A percentile compares a stretch with the other conserved stretches of the same genome.
Evolutionary conservation across 495 filamentous ascomycete species (phyloP).

Genomic region (Tuber indicum): DNA sequence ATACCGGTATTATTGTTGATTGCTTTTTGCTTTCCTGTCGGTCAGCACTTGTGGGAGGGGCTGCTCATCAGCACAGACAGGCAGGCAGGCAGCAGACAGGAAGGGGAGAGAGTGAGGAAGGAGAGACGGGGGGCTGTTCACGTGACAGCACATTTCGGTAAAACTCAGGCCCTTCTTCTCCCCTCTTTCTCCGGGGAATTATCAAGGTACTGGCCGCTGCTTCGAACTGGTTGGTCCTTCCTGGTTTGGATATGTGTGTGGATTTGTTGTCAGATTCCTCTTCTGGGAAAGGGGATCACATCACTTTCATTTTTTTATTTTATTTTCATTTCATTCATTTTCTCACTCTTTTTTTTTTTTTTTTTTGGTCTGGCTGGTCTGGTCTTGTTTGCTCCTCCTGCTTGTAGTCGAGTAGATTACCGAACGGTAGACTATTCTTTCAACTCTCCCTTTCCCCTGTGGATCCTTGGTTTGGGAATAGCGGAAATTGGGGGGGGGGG

Average conservation of each 20-base stretch:
- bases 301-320: neutral
- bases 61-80: neutral
- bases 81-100: neutral
- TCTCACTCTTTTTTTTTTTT: neutral
- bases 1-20: neutral
- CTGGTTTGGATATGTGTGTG: neutral
- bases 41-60: neutral
- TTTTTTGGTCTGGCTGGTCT: slow-evolving; percentile 7
- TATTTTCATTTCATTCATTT: neutral
- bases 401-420: too few relatives aligned
- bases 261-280: neutral
- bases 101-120: neutral
- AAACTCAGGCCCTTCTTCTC: neutral
- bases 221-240: neutral
- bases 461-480: slow-evolving; percentile 1
- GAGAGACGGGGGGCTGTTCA: neutral
- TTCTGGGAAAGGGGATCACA: neutral
- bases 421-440: neutral
- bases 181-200: neutral
- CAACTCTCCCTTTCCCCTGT: neutral
- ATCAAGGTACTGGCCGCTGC: neutral
- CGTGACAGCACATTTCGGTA: slow-evolving; percentile 1
- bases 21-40: neutral
- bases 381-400: neutral
- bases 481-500: neutral